Percentiles rank a stretch among this genome's conserved stretches.
Conservation (phyloP, 1,284 basidiomycete genomes). For the Cryptococcus hybrid region DNA sequence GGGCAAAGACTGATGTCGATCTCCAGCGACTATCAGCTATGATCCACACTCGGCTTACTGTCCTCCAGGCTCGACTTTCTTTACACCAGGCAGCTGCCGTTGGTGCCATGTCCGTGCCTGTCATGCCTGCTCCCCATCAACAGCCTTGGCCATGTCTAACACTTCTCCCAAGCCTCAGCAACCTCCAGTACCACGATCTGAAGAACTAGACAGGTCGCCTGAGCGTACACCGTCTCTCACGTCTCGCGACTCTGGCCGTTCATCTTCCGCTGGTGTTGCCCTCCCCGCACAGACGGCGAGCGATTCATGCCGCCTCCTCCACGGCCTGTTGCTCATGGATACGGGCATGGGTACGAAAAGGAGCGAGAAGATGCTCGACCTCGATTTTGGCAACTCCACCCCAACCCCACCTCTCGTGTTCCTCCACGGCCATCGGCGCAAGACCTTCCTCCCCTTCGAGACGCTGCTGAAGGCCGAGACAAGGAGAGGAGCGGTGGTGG, state of each 20-base stretch:
- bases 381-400: conserved; percentile 12
- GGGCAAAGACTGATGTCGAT: not conserved
- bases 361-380: conserved; percentile 1
- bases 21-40: conserved; percentile 42
- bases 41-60: conserved; percentile 45
- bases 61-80: conserved; percentile 44
- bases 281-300: not conserved
- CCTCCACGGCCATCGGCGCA: not conserved
- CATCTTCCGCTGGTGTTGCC: conserved; percentile 6
- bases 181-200: not conserved
- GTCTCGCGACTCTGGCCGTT: conserved; percentile 11
- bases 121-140: no score
- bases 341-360: not conserved
- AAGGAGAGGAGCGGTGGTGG: no score
- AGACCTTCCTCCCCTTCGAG: not conserved
- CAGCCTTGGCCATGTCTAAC: no score
- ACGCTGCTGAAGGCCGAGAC: not conserved
- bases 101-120: conserved; percentile 3
- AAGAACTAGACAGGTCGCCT: not conserved
- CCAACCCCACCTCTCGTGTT: not conserved
- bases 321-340: not conserved
- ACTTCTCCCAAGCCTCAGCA: not conserved
- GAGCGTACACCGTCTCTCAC: conserved; percentile 21
- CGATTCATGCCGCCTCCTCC: conserved; percentile 12
- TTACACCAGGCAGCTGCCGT: conserved; percentile 30